A percentile compares a stretch with the other conserved stretches of the same genome.
These are phyloP conservation scores for Gymnopilus junonius DNA, from an alignment of 768 basidiomycete species.

Conservation along the genomic window DNA sequence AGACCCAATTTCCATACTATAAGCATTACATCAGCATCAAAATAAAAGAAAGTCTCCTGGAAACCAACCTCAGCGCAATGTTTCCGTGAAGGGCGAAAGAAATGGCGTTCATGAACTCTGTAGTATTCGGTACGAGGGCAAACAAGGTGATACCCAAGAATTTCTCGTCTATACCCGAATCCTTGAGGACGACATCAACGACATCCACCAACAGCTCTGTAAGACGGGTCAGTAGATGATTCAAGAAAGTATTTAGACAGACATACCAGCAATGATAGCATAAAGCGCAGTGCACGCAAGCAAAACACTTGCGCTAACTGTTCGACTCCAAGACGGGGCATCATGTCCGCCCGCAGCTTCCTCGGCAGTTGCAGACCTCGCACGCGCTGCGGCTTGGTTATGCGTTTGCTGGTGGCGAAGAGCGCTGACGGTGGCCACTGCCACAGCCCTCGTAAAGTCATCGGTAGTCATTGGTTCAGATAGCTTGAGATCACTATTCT, in stretches of 20 bases:
- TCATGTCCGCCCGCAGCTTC: conserved; percentile 80
- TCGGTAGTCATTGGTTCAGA: conserved; percentile 78
- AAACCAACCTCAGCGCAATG: conserved; percentile 88
- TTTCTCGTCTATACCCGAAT: conserved; percentile 94
- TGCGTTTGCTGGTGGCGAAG: conserved; percentile 79
- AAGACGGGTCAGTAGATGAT: background rate
- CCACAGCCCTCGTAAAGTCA: conserved; percentile 92
- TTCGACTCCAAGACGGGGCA: conserved; percentile 94
- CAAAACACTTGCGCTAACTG: conserved; percentile 87
- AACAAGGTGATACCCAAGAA: conserved; percentile 97
- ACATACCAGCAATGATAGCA: conserved; percentile 92
- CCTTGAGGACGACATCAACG: conserved; percentile 90
- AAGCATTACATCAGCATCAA: background rate
- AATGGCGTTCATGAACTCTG: conserved; percentile 99
- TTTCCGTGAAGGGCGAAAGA: conserved; percentile 97
- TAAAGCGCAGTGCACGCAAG: conserved; percentile 91
- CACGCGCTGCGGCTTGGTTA: conserved; percentile 47
- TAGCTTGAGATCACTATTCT: conserved; percentile 57
- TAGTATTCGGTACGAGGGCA: conserved; percentile 97
- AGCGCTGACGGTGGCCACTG: conserved; percentile 92
- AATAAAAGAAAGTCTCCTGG: background rate
- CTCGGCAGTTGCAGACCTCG: conserved; percentile 48
- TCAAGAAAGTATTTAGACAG: background rate
- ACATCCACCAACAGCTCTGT: conserved; percentile 93
- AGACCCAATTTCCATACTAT: conserved; percentile 98